Evolutionary conservation across 805 yeast species (phyloP).

Genomic region (Pachysolen tannophilus): DNA sequence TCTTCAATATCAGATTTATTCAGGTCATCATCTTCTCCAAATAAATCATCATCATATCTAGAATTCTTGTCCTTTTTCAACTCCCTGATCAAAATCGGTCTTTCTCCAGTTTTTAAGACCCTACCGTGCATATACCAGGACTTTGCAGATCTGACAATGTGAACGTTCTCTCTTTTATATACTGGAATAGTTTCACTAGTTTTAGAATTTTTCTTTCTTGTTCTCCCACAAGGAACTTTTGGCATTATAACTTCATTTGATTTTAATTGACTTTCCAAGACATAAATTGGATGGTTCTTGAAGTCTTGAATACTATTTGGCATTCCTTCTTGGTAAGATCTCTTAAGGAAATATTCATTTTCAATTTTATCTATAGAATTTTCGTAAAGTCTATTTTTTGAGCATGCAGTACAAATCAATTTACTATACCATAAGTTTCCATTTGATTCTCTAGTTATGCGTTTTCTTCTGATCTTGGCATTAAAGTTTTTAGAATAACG

Average conservation of each 20-base stretch:
- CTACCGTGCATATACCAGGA: constrained; percentile 87
- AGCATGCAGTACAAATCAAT: constrained; percentile 29
- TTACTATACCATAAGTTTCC: constrained; percentile 55
- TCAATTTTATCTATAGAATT: constrained; percentile 44
- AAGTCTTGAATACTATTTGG: constrained; percentile 81
- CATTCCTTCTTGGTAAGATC: constrained; percentile 74
- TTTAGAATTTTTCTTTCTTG: constrained; percentile 36
- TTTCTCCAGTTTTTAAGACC: constrained; percentile 59
- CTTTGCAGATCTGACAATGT: constrained; percentile 58
- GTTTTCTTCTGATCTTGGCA: constrained; percentile 65
- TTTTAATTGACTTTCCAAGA: constrained; percentile 65
- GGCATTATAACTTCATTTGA: constrained; percentile 69
- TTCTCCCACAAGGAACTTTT: constrained; percentile 65
- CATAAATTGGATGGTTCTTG: constrained; percentile 80
- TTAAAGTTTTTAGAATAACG: constrained; percentile 67
- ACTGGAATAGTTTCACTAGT: constrained; percentile 45
- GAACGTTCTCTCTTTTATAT: constrained; percentile 59
- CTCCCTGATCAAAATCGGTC: constrained; percentile 46
- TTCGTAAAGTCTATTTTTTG: constrained; percentile 15
- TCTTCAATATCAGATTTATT: constrained; percentile 43
- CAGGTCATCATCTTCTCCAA: constrained; percentile 21
- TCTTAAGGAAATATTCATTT: constrained; percentile 47
- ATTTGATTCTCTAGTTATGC: constrained; percentile 54
- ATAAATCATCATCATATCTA: constrained; percentile 18
- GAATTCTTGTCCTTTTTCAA: constrained; percentile 16